Evolutionary conservation across 805 yeast species (phyloP), one percentile per base, ranked within the genome.

Genomic region (Jamesozyma gamospora): DNA sequence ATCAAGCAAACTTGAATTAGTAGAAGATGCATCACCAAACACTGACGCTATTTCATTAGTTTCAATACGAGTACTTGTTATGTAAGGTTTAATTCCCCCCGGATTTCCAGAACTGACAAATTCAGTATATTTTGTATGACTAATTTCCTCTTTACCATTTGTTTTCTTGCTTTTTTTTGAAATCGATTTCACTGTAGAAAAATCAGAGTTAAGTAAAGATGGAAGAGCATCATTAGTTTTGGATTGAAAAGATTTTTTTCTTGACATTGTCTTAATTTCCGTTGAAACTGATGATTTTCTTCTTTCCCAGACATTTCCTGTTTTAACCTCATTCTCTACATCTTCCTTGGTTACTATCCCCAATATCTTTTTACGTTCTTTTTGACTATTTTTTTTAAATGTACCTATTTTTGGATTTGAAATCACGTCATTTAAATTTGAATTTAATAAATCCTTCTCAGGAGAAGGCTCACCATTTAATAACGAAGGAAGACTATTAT

Each of bases 1-100:
- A 34, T 74, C 77, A 32, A 83, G 19, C 4, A 42, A 28, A n/a
- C 41, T 36, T 11, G n/a, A 28, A 3, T 32, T 25, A 9, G 25
- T 28, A 0, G 44, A 16, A 9, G 35, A 26, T 16, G 35, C 30
- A 28, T 40, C 43, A 29, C 7, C 21, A 34, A 40, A 45, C 4
- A 38, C 34, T 6, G 37, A 28, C 4, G 42, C 32, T 17, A 45
- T 45, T 34, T 42, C 42, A 28, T 45, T 45, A 10, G 31, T 36
- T 8, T 38, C 37, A 3, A 34, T 32, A 16, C 28, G 34, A 17
- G 36, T 41, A 1, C 43, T 30, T 14, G 41, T 38, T 18, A 44
- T 41, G 33, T 51, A 51, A 5, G 56, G 53, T 5, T 30, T 34
- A 14, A 48, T 42, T 12, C 49, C 51, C 8, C 46, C 48, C 16